phyloP scores from a whole-genome alignment of 2,329 filamentous ascomycete genomes.

The Aspergillus transmontanensis region DNA sequence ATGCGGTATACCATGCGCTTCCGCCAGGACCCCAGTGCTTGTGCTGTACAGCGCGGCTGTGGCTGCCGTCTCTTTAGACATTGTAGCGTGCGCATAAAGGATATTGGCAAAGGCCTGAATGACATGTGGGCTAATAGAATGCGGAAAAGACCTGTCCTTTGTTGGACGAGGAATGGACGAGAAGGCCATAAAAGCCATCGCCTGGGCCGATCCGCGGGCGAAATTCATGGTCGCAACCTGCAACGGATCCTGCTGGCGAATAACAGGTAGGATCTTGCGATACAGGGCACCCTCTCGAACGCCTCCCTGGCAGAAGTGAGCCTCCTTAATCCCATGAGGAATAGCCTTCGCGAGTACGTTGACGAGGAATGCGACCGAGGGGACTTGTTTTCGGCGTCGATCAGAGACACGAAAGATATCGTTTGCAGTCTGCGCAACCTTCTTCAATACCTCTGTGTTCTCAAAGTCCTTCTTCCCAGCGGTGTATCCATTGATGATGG shows the following conservation, averaged over 20 bases:
- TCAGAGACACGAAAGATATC: slow-evolving; percentile 72
- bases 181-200: slow-evolving; percentile 53
- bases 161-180: slow-evolving; percentile 46
- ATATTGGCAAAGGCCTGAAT: slow-evolving; percentile 35
- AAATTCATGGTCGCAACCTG: slow-evolving; percentile 60
- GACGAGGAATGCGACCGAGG: slow-evolving; percentile 77
- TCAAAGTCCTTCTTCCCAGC: slow-evolving; percentile 47
- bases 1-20: slow-evolving; percentile 38
- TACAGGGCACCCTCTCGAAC: slow-evolving; percentile 83
- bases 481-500: slow-evolving; percentile 76
- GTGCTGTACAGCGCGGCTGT: slow-evolving; percentile 35
- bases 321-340: slow-evolving; percentile 65
- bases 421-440: slow-evolving; percentile 31
- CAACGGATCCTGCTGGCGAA: slow-evolving; percentile 68
- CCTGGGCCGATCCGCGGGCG: slow-evolving; percentile 48
- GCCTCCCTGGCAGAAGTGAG: slow-evolving; percentile 82
- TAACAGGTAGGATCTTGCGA: slow-evolving; percentile 57
- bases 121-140: slow-evolving; percentile 28
- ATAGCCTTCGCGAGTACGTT: slow-evolving; percentile 69
- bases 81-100: slow-evolving; percentile 35
- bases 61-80: slow-evolving; percentile 37
- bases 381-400: slow-evolving; percentile 75
- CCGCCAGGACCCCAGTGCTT: slow-evolving; percentile 35
- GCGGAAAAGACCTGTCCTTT: slow-evolving; percentile 24
- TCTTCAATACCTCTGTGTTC: slow-evolving; percentile 28